These are phyloP conservation scores for Diutina sp. DNA, from an alignment of 1,139 yeast species.

Conservation along the genomic window DNA sequence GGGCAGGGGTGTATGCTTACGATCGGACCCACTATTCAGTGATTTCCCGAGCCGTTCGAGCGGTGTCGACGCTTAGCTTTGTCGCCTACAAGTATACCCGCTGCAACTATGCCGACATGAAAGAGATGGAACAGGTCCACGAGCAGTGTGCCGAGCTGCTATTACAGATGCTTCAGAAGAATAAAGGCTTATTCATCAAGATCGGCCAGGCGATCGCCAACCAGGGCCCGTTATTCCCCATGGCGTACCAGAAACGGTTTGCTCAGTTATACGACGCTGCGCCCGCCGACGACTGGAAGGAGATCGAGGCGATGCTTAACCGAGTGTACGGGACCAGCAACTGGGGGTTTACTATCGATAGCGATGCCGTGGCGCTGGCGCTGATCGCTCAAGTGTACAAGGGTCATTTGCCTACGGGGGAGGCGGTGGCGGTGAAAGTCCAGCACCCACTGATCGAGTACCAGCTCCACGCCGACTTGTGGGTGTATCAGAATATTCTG, in stretches of 20 bases:
- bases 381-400: slow-evolving; percentile 64
- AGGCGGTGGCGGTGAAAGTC: slow-evolving; percentile 52
- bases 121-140: slow-evolving; percentile 38
- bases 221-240: slow-evolving; percentile 57
- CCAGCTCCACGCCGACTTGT: slow-evolving; percentile 47
- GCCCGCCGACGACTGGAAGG: slow-evolving; percentile 52
- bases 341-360: slow-evolving; percentile 20
- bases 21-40: not conserved
- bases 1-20: not conserved
- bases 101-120: slow-evolving; percentile 16
- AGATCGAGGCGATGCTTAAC: slow-evolving; percentile 30
- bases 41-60: not conserved
- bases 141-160: slow-evolving; percentile 46
- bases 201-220: slow-evolving; percentile 68
- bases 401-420: slow-evolving; percentile 31
- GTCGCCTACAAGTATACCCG: not conserved
- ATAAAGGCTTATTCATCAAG: slow-evolving; percentile 67
- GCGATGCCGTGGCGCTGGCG: slow-evolving; percentile 54
- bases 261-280: slow-evolving; percentile 55
- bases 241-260: slow-evolving; percentile 43
- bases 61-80: not conserved
- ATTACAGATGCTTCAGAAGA: slow-evolving; percentile 35
- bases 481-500: slow-evolving; percentile 42
- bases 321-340: slow-evolving; percentile 26
- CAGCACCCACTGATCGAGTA: slow-evolving; percentile 50